Evolutionary conservation across 2,329 filamentous ascomycete species (phyloP), one percentile per base, ranked within the genome.

Genomic region (Chrysoporthe puriensis): DNA sequence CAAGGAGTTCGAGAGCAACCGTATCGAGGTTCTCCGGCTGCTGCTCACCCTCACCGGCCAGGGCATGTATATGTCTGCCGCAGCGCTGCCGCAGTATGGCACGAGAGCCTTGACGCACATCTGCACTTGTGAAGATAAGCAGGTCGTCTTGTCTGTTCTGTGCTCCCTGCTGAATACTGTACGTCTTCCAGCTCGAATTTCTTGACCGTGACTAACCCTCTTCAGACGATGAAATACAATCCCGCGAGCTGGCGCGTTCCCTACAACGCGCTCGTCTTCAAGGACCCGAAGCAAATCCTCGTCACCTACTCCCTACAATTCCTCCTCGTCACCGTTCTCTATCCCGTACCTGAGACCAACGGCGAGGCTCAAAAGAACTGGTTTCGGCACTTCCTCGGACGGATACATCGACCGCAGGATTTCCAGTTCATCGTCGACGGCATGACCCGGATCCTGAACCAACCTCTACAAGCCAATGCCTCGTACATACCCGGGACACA

Each of bases 381-480:
- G 75, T 98, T 96, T 77, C 91, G 96, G 18, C 93, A 97, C 78
- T 97, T 96, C 72, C 87, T 97, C 42, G 93, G 96, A 42, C 88
- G 95, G 48, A 80, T 99, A 58, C 96, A 98, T 79, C 88, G 96
- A 59, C 92, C 95, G 0, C 94, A 97, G 77, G 96, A 99, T 77
- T 98, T 99, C 75, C 96, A 99, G 77, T 99, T 99, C 76, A 89
- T 98, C 34, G 92, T 96, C 13, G 94, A 97, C 76, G 94, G 94
- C 61, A 97, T 97, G 90, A 94, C 91, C 0, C 88, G 94, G 73
- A 92, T 98, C 60, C 83, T 99, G 62, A 96, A 96, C 73, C 95
- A 97, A 73, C 95, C 95, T 34, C 89, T 97, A 70, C 93, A 97
- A 79, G 91, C 93, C 56, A 96, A 93, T 68, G 87, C 88, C 13